Percentiles rank a stretch among this genome's conserved stretches.
These are phyloP conservation scores for Chloroidium sp. DNA, from an alignment of 163 green algal species.

Conservation along the genomic window DNA sequence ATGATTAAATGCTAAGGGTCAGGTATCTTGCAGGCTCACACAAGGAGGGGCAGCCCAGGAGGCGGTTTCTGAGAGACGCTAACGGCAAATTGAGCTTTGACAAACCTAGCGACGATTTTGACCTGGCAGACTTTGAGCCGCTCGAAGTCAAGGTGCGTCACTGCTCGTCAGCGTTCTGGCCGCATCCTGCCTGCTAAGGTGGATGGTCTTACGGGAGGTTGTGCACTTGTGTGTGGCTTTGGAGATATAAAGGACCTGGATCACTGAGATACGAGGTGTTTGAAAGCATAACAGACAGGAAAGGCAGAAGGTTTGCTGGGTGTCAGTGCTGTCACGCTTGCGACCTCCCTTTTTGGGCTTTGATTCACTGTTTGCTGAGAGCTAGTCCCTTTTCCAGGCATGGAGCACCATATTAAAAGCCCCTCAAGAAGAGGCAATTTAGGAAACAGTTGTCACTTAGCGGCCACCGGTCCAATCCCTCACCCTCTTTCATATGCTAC, in stretches of 20 bases:
- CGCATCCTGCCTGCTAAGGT: neutral
- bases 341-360: neutral
- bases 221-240: too few relatives aligned
- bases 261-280: neutral
- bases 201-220: too few relatives aligned
- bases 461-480: neutral
- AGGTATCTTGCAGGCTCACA: conserved; percentile 24
- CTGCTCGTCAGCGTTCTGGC: neutral
- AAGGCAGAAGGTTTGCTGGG: neutral
- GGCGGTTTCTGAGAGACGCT: neutral
- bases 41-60: conserved; percentile 21
- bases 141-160: conserved; percentile 37
- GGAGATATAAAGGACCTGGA: neutral
- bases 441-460: neutral
- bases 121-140: conserved; percentile 66
- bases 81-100: conserved; percentile 44
- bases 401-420: too few relatives aligned
- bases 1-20: neutral
- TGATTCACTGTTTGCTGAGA: too few relatives aligned
- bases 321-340: neutral
- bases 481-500: neutral
- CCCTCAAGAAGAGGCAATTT: neutral
- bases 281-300: neutral
- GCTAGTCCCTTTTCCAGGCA: too few relatives aligned
- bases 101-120: conserved; percentile 26